phyloP scores from a whole-genome alignment of 768 basidiomycete genomes.

The Russula emetica region DNA sequence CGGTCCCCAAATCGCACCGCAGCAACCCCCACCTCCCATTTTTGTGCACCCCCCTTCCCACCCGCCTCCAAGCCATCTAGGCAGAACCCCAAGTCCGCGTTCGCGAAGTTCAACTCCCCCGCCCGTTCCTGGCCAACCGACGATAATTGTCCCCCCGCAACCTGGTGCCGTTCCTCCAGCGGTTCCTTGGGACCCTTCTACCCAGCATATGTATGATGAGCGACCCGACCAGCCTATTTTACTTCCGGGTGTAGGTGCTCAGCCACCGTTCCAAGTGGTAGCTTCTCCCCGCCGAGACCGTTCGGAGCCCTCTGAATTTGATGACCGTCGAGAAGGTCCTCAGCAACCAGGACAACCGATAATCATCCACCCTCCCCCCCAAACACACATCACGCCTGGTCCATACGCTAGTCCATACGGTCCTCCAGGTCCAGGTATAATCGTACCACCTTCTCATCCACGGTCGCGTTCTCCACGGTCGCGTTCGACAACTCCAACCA shows the following conservation, averaged over 20 bases:
- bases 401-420: neutral
- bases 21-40: neutral
- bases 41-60: slow-evolving; percentile 15
- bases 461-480: neutral
- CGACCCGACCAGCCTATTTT: neutral
- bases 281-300: neutral
- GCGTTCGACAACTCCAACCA: neutral
- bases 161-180: neutral
- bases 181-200: neutral
- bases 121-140: neutral
- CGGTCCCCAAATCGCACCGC: neutral
- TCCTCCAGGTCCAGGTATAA: neutral
- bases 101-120: neutral
- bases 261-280: neutral
- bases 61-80: neutral
- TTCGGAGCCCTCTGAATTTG: slow-evolving; percentile 9
- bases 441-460: neutral
- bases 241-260: neutral
- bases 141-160: slow-evolving; percentile 15
- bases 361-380: slow-evolving; percentile 16
- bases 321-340: neutral
- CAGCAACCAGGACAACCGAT: slow-evolving; percentile 6
- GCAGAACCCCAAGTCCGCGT: slow-evolving; percentile 4
- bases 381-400: neutral
- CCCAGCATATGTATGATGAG: neutral